These are phyloP conservation scores for Diospyros lotus DNA, from an alignment of 148 eudicot genomes.

Conservation along the genomic window DNA sequence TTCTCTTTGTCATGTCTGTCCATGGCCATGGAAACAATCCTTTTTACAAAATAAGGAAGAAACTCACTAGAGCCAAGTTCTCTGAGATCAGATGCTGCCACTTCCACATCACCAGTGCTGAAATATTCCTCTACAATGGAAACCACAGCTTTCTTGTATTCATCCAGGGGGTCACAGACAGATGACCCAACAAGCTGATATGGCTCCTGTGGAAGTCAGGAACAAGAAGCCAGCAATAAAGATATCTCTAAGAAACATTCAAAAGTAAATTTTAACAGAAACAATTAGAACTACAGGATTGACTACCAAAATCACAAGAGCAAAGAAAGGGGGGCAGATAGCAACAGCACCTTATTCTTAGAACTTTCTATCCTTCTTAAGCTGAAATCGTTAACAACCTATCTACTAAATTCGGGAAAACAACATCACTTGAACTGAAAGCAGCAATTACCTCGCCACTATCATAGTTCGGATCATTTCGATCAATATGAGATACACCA, in stretches of 20 bases:
- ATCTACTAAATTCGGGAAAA: background rate
- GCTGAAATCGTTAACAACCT: background rate
- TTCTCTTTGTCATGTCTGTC: slow-evolving; percentile 97
- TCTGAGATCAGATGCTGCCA: slow-evolving; percentile 75
- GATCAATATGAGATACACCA: slow-evolving; percentile 63
- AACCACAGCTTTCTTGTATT: slow-evolving; percentile 88
- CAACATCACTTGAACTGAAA: slow-evolving; percentile 1
- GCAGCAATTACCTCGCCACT: slow-evolving; percentile 72
- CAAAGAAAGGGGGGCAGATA: no score
- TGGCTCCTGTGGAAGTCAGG: slow-evolving; percentile 59
- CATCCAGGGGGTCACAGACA: slow-evolving; percentile 84
- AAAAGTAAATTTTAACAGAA: background rate
- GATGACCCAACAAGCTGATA: slow-evolving; percentile 78
- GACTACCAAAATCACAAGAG: background rate
- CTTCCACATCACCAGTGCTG: slow-evolving; percentile 69
- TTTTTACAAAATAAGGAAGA: slow-evolving; percentile 88
- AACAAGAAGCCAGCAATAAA: background rate
- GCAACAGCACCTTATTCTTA: no score
- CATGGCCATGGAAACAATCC: slow-evolving; percentile 90
- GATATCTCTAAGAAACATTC: background rate
- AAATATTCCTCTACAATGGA: slow-evolving; percentile 90
- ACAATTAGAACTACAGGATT: background rate
- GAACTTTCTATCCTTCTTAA: background rate
- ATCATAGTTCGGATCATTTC: slow-evolving; percentile 93
- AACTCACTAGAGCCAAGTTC: slow-evolving; percentile 81